Conservation (phyloP, 345 rosid species). For the Syzygium aromaticum region DNA sequence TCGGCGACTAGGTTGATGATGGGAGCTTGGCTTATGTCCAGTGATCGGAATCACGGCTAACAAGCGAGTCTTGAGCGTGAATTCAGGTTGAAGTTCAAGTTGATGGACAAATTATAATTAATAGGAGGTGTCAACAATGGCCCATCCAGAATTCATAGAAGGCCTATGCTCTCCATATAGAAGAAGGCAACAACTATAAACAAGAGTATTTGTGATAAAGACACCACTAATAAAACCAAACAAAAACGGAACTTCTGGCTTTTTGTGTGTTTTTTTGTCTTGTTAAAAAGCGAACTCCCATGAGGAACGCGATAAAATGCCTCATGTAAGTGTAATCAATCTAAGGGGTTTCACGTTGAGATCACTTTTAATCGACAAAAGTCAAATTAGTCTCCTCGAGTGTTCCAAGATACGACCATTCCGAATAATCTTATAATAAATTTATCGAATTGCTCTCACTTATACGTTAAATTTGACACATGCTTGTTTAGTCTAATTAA, state of each 20-base stretch:
- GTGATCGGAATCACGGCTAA: not conserved
- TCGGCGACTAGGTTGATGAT: not conserved
- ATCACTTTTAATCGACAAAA: not conserved
- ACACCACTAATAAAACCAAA: not conserved
- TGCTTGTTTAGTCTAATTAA: not conserved
- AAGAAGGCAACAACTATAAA: not conserved
- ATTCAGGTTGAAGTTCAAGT: not conserved
- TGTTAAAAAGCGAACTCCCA: not conserved
- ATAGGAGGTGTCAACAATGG: not conserved
- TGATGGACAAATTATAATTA: no score
- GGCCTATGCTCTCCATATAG: not conserved
- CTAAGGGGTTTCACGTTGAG: not conserved
- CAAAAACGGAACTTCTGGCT: not conserved
- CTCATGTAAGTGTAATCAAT: not conserved
- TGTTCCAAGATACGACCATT: not conserved
- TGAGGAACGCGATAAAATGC: not conserved
- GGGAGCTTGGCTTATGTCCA: not conserved
- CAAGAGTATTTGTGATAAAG: not conserved
- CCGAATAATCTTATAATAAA: not conserved
- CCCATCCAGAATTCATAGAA: not conserved
- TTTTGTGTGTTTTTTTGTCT: not conserved
- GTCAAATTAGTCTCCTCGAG: not conserved
- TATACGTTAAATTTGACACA: accelerated
- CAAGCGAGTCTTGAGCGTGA: not conserved
- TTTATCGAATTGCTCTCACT: not conserved